Conservation (phyloP, 2,329 filamentous ascomycete species). For the Neofusicoccum sp. region DNA sequence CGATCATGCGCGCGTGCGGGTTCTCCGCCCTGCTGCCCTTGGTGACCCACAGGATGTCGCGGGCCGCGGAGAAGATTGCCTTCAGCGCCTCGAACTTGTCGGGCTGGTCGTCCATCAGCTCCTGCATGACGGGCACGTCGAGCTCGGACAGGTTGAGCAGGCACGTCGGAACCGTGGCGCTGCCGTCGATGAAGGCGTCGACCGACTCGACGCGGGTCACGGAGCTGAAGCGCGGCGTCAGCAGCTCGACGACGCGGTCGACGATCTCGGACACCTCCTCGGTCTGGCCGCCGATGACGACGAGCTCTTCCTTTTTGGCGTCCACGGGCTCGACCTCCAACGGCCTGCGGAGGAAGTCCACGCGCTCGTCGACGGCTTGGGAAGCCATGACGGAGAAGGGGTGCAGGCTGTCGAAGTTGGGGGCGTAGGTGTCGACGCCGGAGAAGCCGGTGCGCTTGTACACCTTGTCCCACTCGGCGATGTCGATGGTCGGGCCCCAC, state of each 20-base stretch:
- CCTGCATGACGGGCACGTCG: background rate
- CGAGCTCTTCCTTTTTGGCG: too few relatives aligned
- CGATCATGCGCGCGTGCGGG: slow-evolving; percentile 3
- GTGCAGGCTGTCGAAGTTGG: background rate
- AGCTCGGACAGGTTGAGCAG: background rate
- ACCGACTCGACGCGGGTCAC: background rate
- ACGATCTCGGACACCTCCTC: background rate
- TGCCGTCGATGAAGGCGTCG: background rate
- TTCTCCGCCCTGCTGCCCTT: background rate
- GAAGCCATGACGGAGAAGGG: slow-evolving; percentile 21
- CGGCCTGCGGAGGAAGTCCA: slow-evolving; percentile 24
- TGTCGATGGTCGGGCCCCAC: slow-evolving; percentile 27
- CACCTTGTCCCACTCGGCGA: background rate
- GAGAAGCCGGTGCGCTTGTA: background rate
- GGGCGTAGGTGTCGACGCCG: background rate
- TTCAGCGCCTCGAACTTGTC: background rate
- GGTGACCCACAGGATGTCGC: background rate
- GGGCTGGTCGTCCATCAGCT: background rate
- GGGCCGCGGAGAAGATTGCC: background rate
- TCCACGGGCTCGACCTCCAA: background rate
- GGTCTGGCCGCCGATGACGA: too few relatives aligned
- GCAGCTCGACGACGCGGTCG: background rate
- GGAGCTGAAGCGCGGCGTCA: background rate
- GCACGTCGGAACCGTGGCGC: background rate
- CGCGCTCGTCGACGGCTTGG: slow-evolving; percentile 26